phyloP scores from a whole-genome alignment of 257 asterid species.

The Striga asiatica region DNA sequence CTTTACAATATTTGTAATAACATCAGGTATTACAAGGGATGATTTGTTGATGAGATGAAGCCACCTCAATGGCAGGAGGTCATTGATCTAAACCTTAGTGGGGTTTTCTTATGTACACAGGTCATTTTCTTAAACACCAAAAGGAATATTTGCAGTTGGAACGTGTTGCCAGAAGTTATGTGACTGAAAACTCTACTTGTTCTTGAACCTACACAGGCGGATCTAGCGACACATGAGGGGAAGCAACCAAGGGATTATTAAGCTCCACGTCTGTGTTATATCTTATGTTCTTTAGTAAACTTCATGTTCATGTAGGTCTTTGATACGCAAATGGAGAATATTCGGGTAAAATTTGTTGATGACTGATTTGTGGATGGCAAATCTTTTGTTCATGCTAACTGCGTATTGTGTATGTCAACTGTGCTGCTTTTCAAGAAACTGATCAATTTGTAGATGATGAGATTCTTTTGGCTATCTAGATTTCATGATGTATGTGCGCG shows the following conservation, averaged over 20 bases:
- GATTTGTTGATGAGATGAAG: constrained; percentile 95
- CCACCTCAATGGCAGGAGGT: constrained; percentile 92
- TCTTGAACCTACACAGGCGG: constrained; percentile 22
- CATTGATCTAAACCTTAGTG: constrained; percentile 89
- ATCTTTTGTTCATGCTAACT: too few species aligned
- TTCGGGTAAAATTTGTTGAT: neutral
- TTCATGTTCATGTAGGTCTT: too few species aligned
- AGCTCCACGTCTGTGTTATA: constrained; percentile 10
- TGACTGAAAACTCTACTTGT: neutral
- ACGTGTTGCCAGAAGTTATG: neutral
- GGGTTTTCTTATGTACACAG: constrained; percentile 95
- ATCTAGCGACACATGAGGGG: constrained; percentile 27
- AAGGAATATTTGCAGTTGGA: neutral
- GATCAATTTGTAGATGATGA: too few species aligned
- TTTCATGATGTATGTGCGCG: too few species aligned
- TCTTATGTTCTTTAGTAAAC: neutral
- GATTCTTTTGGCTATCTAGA: too few species aligned
- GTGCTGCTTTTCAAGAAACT: too few species aligned
- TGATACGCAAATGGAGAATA: neutral
- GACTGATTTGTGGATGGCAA: neutral
- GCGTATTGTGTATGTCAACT: too few species aligned
- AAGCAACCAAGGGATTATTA: constrained; percentile 22
- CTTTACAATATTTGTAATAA: neutral
- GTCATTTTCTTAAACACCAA: constrained; percentile 25
- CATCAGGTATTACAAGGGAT: constrained; percentile 88